A percentile compares a stretch with the other conserved stretches of the same genome.
Conservation (phyloP, 163 green algal genomes). For the Volvox carteri region DNA sequence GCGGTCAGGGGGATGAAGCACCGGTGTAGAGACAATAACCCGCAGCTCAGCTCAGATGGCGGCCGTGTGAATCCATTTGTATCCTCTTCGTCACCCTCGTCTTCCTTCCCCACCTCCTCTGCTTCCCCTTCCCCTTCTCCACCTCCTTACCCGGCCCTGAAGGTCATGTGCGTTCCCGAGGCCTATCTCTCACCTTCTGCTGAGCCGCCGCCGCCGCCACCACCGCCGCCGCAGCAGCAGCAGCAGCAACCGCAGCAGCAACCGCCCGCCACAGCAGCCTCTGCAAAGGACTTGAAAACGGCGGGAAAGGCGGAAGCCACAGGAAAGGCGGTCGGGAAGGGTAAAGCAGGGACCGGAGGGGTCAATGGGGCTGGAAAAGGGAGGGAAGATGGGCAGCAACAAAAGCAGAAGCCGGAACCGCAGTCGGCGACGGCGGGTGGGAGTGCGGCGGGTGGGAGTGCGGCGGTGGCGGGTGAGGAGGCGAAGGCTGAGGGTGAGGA, state of each 20-base stretch:
- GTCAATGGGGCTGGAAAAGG: background rate
- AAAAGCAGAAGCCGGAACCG: background rate
- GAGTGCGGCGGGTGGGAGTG: background rate
- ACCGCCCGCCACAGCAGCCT: background rate
- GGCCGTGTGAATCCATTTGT: no score
- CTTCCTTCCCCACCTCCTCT: no score
- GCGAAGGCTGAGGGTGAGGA: background rate
- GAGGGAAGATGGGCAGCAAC: background rate
- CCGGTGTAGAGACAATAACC: background rate
- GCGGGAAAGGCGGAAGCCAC: background rate
- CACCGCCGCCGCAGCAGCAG: background rate
- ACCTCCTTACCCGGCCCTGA: background rate
- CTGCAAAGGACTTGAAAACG: no score
- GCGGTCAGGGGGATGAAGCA: background rate
- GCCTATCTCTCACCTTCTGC: background rate
- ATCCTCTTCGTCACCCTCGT: background rate
- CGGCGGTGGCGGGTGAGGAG: background rate
- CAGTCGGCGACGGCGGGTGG: background rate
- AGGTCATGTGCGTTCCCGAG: background rate
- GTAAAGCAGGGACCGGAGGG: no score
- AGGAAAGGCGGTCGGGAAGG: no score
- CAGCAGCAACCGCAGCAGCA: background rate
- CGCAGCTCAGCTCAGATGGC: no score
- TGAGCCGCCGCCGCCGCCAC: background rate
- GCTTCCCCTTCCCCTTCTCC: background rate